Base-by-base conservation (phyloP, 805 yeast genomes). In the Candida methanosorbosa region DNA sequence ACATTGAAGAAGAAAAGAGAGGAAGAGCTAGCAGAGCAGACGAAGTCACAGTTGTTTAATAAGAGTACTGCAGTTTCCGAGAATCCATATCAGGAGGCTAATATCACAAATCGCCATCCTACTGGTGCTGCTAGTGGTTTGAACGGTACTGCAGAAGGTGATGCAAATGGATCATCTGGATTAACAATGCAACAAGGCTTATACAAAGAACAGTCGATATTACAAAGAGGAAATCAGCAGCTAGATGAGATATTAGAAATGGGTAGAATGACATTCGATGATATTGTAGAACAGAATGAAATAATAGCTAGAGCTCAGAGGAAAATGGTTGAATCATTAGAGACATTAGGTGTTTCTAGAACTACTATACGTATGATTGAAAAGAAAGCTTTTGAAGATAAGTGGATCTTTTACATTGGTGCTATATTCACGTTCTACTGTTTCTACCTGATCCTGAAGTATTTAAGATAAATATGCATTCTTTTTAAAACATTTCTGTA, bases 191-290 rank as follows among this genome's bases (percentile, higher is more conserved):
- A 66, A 40, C 78, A 79, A 33, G 94, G 94, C 0, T 58, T 84
- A 37, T 64, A 70, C 41, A 74, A 79, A 42, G 97, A 92, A 49
- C 70, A 68, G 30, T 70, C 72, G 30, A 70, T 74, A 7, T 60
- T 82, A 25, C 68, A 70, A 22, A 64, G 83, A 37, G 87, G 95
- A 0, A 77, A 82, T 28, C 77, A 77, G 36, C 95, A 85, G 52
- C 62, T 92, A 40, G 98, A 92, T 53, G 86, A 84, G 43, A 85
- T 92, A 28, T 56, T 92, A 29, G 97, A 84, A 49, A 81, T 85
- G 80, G 97, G 97, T 2, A 75, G 81, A 40, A 70, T 72, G 32
- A 85, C 95, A 2, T 73, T 86, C 43, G 94, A 83, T 33, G 95
- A 88, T 51, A 64, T 92, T 17, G 81, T 82, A 15, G 87, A 81